phyloP scores from a whole-genome alignment of 805 yeast genomes.

The Kodamaea jinghongensis region DNA sequence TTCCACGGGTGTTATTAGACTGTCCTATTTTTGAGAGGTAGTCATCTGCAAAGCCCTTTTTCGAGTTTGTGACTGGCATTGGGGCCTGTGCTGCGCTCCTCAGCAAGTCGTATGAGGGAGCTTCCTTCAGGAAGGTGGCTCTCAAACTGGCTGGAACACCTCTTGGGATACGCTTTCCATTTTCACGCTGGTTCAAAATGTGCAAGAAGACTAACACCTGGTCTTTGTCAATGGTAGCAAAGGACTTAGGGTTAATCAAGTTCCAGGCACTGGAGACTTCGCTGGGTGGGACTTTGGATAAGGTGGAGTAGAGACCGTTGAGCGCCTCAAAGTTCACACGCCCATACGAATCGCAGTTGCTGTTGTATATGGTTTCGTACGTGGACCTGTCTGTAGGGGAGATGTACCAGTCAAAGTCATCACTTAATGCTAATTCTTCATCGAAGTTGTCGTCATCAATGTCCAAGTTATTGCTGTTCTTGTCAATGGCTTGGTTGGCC shows the following conservation, averaged over 20 bases:
- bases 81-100: neutral
- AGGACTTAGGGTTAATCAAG: constrained; percentile 85
- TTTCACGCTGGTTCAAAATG: constrained; percentile 84
- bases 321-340: constrained; percentile 74
- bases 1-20: constrained; percentile 48
- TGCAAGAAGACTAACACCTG: constrained; percentile 88
- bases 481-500: constrained; percentile 67
- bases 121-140: constrained; percentile 86
- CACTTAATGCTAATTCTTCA: constrained; percentile 57
- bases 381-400: constrained; percentile 79
- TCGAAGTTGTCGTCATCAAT: constrained; percentile 49
- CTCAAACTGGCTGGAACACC: constrained; percentile 92
- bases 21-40: constrained; percentile 58
- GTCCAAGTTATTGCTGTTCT: constrained; percentile 18
- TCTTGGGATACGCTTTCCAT: constrained; percentile 81
- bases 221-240: constrained; percentile 87
- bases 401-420: constrained; percentile 93
- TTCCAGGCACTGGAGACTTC: constrained; percentile 94
- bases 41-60: constrained; percentile 49
- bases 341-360: constrained; percentile 76
- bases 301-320: constrained; percentile 62
- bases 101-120: constrained; percentile 63
- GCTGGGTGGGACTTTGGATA: constrained; percentile 71
- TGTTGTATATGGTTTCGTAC: constrained; percentile 74
- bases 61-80: constrained; percentile 6